These are phyloP conservation scores for Purshia tridentata DNA, from an alignment of 306 rosid species.

Conservation along the genomic window DNA sequence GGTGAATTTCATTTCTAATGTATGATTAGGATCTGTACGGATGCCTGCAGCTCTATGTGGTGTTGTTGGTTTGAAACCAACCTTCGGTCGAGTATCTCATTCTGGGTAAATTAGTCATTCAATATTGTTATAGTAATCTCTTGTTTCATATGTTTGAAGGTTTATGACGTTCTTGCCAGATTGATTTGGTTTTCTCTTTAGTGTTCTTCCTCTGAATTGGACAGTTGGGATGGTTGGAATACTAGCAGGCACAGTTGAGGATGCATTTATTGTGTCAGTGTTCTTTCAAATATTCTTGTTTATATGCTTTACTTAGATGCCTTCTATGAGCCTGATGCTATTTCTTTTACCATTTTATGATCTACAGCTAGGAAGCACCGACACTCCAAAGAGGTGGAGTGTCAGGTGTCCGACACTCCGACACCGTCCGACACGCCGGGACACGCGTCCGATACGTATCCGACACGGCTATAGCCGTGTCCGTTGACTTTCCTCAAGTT, in stretches of 20 bases:
- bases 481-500: too few species aligned
- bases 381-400: too few species aligned
- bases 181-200: slow-evolving; percentile 36
- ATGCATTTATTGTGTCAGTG: slow-evolving; percentile 73
- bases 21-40: slow-evolving; percentile 76
- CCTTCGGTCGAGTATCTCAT: slow-evolving; percentile 77
- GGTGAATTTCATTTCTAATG: slow-evolving; percentile 19
- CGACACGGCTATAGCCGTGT: too few species aligned
- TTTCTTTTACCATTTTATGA: slow-evolving; percentile 19
- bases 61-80: slow-evolving; percentile 86
- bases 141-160: slow-evolving; percentile 11
- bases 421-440: too few species aligned
- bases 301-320: not conserved
- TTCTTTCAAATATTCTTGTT: not conserved
- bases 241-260: slow-evolving; percentile 78
- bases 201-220: slow-evolving; percentile 95
- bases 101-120: slow-evolving; percentile 52
- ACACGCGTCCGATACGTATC: too few species aligned
- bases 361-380: slow-evolving; percentile 68
- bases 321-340: slow-evolving; percentile 15
- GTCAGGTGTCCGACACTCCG: too few species aligned
- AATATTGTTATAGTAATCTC: slow-evolving; percentile 16
- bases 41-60: slow-evolving; percentile 98
- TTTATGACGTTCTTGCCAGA: slow-evolving; percentile 16
- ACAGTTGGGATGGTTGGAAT: slow-evolving; percentile 97